Conservation (phyloP, 2,329 filamentous ascomycete species). For the Cordyceps tenuipes region DNA sequence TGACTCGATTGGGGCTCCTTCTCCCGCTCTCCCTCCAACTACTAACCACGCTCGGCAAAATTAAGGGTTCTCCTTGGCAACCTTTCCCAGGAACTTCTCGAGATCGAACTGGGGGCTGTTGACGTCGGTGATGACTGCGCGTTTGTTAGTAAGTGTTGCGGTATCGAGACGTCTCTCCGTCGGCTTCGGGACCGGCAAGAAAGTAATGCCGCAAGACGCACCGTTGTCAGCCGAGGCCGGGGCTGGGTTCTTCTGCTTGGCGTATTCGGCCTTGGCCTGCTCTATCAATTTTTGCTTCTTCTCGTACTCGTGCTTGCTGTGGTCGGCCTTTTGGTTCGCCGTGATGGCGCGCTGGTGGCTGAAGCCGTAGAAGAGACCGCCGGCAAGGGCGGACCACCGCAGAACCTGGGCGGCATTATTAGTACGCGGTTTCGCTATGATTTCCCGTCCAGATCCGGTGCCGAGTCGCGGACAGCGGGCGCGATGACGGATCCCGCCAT, state of each 20-base stretch:
- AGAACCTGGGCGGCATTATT: constrained; percentile 61
- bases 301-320: constrained; percentile 74
- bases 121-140: constrained; percentile 47
- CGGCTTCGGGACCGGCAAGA: constrained; percentile 5
- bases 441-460: not conserved
- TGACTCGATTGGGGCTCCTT: constrained; percentile 18
- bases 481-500: not conserved
- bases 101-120: constrained; percentile 88
- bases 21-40: constrained; percentile 12
- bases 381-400: constrained; percentile 87
- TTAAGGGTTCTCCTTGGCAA: constrained; percentile 47
- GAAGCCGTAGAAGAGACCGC: constrained; percentile 92
- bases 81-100: constrained; percentile 68
- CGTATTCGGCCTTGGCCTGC: constrained; percentile 85
- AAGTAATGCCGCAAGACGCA: constrained; percentile 18
- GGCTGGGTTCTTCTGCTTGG: constrained; percentile 59
- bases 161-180: not conserved
- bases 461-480: not conserved
- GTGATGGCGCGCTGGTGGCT: constrained; percentile 82
- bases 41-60: constrained; percentile 7
- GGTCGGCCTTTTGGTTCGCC: constrained; percentile 59
- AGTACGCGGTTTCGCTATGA: constrained; percentile 12
- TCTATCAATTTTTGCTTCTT: constrained; percentile 88
- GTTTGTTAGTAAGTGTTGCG: constrained; percentile 16
- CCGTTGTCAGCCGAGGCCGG: constrained; percentile 25